A percentile compares a stretch with the other conserved stretches of the same genome.
Evolutionary conservation across 2,329 filamentous ascomycete species (phyloP).

Genomic region (Fusarium dlaminii): DNA sequence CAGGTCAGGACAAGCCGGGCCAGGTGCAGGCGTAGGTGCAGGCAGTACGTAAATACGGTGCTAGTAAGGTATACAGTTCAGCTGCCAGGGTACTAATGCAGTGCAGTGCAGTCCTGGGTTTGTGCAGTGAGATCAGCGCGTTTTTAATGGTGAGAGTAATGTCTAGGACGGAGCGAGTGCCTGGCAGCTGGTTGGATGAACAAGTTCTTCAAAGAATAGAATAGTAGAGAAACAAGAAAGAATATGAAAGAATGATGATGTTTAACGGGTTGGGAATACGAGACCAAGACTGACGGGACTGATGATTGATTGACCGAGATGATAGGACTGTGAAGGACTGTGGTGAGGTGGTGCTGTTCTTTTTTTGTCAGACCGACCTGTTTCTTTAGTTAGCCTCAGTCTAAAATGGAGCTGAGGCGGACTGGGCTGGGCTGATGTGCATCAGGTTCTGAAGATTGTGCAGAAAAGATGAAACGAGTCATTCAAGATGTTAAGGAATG

Average conservation of each 20-base stretch:
- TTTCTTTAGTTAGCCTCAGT: constrained; percentile 13
- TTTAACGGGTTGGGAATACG: constrained; percentile 41
- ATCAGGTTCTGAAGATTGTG: neutral
- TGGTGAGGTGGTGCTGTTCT: constrained; percentile 20
- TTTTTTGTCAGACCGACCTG: constrained; percentile 13
- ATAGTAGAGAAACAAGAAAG: neutral
- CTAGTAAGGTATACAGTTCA: constrained; percentile 26
- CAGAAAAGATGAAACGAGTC: neutral
- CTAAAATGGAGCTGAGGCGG: constrained; percentile 23
- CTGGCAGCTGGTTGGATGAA: constrained; percentile 34
- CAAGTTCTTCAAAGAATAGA: neutral
- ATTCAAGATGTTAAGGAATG: neutral
- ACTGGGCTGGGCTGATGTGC: constrained; percentile 18
- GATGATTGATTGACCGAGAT: constrained; percentile 7
- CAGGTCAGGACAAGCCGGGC: neutral
- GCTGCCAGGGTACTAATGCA: constrained; percentile 10
- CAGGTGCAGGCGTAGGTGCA: neutral
- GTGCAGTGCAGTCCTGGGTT: neutral
- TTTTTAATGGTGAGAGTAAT: constrained; percentile 40
- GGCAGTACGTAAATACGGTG: constrained; percentile 34
- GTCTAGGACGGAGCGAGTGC: constrained; percentile 39
- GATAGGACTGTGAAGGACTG: constrained; percentile 18
- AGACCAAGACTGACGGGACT: constrained; percentile 26
- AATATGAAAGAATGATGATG: constrained; percentile 23
- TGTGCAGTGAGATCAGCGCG: constrained; percentile 21